Evolutionary conservation across 2,329 filamentous ascomycete genomes (phyloP).

Genomic region (Aurifilum marmelostoma): DNA sequence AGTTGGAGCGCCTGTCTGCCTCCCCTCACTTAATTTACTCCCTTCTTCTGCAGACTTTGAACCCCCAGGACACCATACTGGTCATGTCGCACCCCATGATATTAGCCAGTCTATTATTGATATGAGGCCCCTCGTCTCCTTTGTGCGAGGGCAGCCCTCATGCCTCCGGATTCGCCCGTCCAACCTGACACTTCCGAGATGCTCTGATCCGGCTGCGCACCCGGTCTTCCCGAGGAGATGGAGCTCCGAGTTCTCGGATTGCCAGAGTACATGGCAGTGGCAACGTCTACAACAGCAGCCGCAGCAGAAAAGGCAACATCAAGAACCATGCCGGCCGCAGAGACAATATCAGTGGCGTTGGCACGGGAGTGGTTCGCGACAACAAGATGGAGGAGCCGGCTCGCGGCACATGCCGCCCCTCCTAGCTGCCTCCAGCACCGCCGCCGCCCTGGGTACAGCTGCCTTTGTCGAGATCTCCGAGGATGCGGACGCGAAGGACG

Average conservation of each 20-base stretch:
- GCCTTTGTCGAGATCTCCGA: conserved; percentile 63
- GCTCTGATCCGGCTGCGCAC: conserved; percentile 2
- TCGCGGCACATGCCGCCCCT: conserved; percentile 31
- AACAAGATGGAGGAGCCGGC: conserved; percentile 9
- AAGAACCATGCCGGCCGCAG: conserved; percentile 32
- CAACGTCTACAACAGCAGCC: conserved; percentile 1
- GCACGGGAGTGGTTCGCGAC: conserved; percentile 26
- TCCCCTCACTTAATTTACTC: not conserved
- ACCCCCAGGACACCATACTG: not conserved
- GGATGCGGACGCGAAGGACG: conserved; percentile 53
- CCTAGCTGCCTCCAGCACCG: conserved; percentile 44
- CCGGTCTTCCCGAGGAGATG: conserved; percentile 12
- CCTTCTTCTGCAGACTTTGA: not conserved
- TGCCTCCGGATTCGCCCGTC: conserved; percentile 18
- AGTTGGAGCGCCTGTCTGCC: not conserved
- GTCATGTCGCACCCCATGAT: conserved; percentile 19
- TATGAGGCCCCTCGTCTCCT: conserved; percentile 25
- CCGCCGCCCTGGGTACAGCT: conserved; percentile 53
- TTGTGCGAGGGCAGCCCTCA: conserved; percentile 22
- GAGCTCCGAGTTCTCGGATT: conserved; percentile 1
- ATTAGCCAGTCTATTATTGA: conserved; percentile 9
- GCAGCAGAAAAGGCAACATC: conserved; percentile 15
- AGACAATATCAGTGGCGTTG: conserved; percentile 36
- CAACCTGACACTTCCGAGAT: conserved; percentile 8
- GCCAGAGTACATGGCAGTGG: conserved; percentile 11